phyloP scores from a whole-genome alignment of 495 filamentous ascomycete species.

The Parathielavia hyrcaniae region DNA sequence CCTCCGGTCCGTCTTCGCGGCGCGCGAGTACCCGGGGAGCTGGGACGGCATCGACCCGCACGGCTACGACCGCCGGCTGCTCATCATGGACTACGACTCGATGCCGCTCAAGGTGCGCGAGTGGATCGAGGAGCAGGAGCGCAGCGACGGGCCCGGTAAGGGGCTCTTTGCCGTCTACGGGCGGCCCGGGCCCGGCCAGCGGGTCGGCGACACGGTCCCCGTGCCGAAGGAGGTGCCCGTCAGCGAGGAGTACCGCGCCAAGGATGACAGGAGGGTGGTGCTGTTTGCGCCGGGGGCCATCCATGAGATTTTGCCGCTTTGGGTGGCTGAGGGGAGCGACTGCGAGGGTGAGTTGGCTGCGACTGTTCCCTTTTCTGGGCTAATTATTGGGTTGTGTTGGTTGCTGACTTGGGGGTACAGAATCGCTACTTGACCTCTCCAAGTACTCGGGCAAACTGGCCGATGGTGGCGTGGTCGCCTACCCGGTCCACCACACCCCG shows the following conservation, averaged over 20 bases:
- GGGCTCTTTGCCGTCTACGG: conserved; percentile 32
- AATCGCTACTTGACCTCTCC: conserved; percentile 23
- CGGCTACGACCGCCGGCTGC: conserved; percentile 32
- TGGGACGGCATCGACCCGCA: conserved; percentile 38
- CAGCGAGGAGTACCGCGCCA: conserved; percentile 13
- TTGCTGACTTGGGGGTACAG: conserved; percentile 18
- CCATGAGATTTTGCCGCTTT: conserved; percentile 32
- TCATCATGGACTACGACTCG: conserved; percentile 32
- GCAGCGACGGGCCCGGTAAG: conserved; percentile 17
- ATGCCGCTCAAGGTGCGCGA: conserved; percentile 30
- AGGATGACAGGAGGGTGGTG: conserved; percentile 26
- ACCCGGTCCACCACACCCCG: conserved; percentile 24
- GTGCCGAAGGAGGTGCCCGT: conserved; percentile 20
- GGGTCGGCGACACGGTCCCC: conserved; percentile 13
- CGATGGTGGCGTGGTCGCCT: conserved; percentile 32
- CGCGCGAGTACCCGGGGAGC: conserved; percentile 31
- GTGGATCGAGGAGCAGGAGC: conserved; percentile 38
- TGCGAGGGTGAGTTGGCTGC: conserved; percentile 27
- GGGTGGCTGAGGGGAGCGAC: conserved; percentile 31
- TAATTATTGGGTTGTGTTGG: not conserved
- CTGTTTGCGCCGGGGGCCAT: conserved; percentile 35
- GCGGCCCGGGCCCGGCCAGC: conserved; percentile 8
- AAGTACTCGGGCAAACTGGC: conserved; percentile 28
- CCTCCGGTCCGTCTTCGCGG: conserved; percentile 28
- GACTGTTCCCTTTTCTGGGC: not conserved